A percentile compares a stretch with the other conserved stretches of the same genome.
Conservation (phyloP, 768 basidiomycete species). For the Serendipita sp. region DNA sequence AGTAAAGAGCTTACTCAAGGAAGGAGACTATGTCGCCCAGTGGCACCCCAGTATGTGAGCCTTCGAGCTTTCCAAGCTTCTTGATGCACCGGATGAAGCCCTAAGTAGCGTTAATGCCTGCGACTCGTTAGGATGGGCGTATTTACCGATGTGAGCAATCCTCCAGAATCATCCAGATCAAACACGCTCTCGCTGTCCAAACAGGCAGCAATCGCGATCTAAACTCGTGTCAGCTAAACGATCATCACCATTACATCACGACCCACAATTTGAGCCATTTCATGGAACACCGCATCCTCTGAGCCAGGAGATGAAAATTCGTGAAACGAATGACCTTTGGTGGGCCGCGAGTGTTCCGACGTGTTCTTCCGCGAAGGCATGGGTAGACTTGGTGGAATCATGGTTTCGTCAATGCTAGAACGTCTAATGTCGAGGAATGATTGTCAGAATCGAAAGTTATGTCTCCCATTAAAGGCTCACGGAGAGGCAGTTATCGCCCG, state of each 20-base stretch:
- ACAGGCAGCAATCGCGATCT: background rate
- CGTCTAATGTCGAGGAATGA: no score
- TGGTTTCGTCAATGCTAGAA: no score
- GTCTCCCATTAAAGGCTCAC: no score
- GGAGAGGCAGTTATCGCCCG: no score
- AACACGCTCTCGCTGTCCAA: background rate
- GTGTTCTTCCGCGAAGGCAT: background rate
- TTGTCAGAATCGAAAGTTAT: no score
- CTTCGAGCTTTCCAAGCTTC: background rate
- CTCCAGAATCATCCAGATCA: background rate
- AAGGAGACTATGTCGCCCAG: background rate
- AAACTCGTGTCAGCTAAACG: background rate
- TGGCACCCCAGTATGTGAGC: background rate
- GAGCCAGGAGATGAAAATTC: background rate
- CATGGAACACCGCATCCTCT: background rate
- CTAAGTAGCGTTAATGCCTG: background rate
- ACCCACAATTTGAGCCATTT: background rate
- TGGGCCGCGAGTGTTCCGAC: background rate
- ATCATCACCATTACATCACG: background rate
- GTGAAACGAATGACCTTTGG: background rate
- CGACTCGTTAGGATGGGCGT: background rate
- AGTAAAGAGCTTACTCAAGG: background rate
- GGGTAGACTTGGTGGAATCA: background rate
- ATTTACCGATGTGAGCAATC: background rate
- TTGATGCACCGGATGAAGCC: background rate